phyloP scores from a whole-genome alignment of 768 basidiomycete genomes.

The Crepidotus variabilis region DNA sequence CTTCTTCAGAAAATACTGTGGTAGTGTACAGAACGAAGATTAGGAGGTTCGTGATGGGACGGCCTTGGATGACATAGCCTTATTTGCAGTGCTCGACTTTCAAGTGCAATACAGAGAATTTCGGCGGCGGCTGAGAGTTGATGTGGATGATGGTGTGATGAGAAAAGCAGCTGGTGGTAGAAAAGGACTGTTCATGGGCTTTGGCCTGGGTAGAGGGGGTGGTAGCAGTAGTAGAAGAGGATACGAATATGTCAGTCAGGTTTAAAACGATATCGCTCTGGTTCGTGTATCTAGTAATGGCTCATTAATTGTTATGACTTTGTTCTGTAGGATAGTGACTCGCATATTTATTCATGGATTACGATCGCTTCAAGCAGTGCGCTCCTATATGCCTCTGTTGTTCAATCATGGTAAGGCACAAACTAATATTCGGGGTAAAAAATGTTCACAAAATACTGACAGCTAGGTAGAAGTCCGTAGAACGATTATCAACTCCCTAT shows the following conservation, averaged over 20 bases:
- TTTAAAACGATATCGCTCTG: constrained; percentile 18
- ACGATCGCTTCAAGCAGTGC: too few relatives aligned
- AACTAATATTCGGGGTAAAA: neutral
- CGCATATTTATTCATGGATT: neutral
- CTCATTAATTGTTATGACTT: neutral
- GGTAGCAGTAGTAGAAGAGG: constrained; percentile 42
- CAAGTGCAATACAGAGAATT: too few relatives aligned
- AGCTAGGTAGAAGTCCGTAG: too few relatives aligned
- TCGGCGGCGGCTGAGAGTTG: constrained; percentile 56
- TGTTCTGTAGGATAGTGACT: neutral
- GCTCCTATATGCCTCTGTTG: too few relatives aligned
- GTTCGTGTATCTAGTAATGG: neutral
- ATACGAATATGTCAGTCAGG: constrained; percentile 69
- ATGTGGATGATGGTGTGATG: constrained; percentile 42
- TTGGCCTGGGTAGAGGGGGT: constrained; percentile 44
- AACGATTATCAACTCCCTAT: too few relatives aligned
- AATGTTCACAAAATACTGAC: too few relatives aligned
- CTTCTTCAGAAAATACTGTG: too few relatives aligned
- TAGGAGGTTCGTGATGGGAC: too few relatives aligned
- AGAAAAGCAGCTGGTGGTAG: constrained; percentile 26
- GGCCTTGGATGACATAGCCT: too few relatives aligned
- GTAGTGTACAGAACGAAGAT: too few relatives aligned
- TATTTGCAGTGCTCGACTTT: too few relatives aligned
- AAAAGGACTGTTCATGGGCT: constrained; percentile 54
- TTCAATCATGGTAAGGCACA: too few relatives aligned